Base-by-base conservation (phyloP, 345 rosid genomes). In the Populus davidiana region DNA sequence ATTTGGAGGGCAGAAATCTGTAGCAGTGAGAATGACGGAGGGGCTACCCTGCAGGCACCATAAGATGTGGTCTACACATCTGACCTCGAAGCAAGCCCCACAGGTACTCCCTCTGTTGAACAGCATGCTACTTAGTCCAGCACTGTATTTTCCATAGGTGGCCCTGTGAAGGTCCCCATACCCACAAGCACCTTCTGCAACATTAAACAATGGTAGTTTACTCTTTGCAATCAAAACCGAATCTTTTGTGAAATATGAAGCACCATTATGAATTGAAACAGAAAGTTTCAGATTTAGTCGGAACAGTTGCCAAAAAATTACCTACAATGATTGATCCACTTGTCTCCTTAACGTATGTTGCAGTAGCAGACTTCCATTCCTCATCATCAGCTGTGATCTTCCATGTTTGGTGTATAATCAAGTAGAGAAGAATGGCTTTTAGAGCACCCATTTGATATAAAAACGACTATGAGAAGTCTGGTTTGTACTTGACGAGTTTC, bases 1-100 rank as follows among this genome's bases (percentile, higher is more conserved):
- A 80, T 94, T 94, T 3, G 97, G 98, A 75, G 97, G 94, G 67
- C 98, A 94, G 80, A 94, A 94, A 83, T 94, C 94, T 13, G 98
- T 94, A 82, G 96, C 94, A 0, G 98, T 91, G 69, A 94, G 94
- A 67, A 88, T 78, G 50, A 91, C 88, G 0, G 96, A 86, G 20
- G 98, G 98, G 79, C 96, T 94, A 31, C 94, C 98, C 25, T 86
- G 90, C 59, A 84, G 84, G 82, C 98, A 94, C 97, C 97, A 92
- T 69, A 83, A 62, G 67, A 91, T 89, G 81, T 94, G 96, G 81
- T 94, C 91, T 56, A 94, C 98, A 62, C 98, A 94, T 81, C 98
- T 85, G 67, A 92, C 71, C 88, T 91, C 91, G 73, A 90, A 83
- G 88, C 98, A 94, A 86, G 91, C 97, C 68, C 98, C 98, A 67